Base-by-base conservation (phyloP, 495 filamentous ascomycete species). In the Lasiosphaeria miniovina region DNA sequence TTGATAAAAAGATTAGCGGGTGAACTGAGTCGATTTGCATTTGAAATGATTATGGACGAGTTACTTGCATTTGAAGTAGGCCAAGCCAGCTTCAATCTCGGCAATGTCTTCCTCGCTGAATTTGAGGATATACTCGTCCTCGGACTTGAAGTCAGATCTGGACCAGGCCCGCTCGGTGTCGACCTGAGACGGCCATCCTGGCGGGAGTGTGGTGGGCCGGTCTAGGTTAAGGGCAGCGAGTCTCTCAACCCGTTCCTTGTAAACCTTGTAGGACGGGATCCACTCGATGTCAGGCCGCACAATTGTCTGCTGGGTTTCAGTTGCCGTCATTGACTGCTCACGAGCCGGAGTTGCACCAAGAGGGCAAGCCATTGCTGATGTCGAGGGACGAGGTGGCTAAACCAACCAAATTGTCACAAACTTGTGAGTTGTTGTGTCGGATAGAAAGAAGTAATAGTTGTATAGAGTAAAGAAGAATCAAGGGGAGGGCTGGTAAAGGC, bases 241-340 rank as follows among this genome's bases (percentile, higher is more conserved):
- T 14, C 57, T 55, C 55, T 67, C 62, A 12, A 68, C 69, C 6
- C 69, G 65, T 43, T 69, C 59, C 49, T 62, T 65, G 62, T 55
- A 69, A 40, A 64, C 61, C 57, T 71, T 69, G 62, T 62, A 65
- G 2, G 62, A 64, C 3, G 69, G 69, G n/a, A 69, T 62, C 69
- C 69, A 71, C 3, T 60, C 61, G 43, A 69, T 71, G 38, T 69
- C 63, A 17, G 69, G 69, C 4, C 69, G 51, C 10, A 60, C 36
- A 32, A 58, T n/a, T 6, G 17, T 24, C 32, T 51, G 49, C 38
- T 56, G 40, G 9, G 33, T 9, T 17, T 58, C 32, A 3, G 12
- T 40, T 33, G 15, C 11, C 43, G 51, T 41, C n/a, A 7, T 31
- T 11, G 55, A n/a, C 34, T 38, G 9, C n/a, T 9, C 10, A 51